These are phyloP conservation scores for Aspergillus brasiliensis DNA, from an alignment of 2,329 filamentous ascomycete genomes.

Conservation along the genomic window DNA sequence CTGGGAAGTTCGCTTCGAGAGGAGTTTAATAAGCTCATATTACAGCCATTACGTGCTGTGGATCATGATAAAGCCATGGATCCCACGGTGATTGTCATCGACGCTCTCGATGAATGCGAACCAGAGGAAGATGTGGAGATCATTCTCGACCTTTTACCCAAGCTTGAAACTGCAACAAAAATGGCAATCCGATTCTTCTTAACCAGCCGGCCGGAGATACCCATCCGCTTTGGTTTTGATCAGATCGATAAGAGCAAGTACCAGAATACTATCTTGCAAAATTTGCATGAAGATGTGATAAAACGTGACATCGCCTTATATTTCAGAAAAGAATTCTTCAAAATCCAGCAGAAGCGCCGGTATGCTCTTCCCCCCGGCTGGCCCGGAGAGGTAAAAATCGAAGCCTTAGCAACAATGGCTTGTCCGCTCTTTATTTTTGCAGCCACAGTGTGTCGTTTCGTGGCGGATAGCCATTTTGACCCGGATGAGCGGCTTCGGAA, in stretches of 20 bases:
- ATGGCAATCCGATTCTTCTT: constrained; percentile 8
- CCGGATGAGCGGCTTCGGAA: constrained; percentile 5
- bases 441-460: constrained; percentile 12
- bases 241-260: too few relatives aligned
- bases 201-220: constrained; percentile 1
- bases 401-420: constrained; percentile 9
- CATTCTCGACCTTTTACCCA: constrained; percentile 8
- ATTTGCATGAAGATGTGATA: not conserved
- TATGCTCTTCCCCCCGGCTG: not conserved
- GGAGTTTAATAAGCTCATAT: constrained; percentile 8
- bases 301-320: constrained; percentile 9
- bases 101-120: constrained; percentile 14
- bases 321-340: not conserved
- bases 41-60: constrained; percentile 1
- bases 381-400: constrained; percentile 6
- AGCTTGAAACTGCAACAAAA: not conserved
- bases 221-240: not conserved
- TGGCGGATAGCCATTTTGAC: constrained; percentile 1
- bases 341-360: too few relatives aligned
- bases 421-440: constrained; percentile 14
- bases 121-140: not conserved
- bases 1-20: constrained; percentile 1
- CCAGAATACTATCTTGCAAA: constrained; percentile 5
- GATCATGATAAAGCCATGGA: not conserved
- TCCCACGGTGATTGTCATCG: constrained; percentile 2